Evolutionary conservation across 164 flowering plant species (phyloP), one percentile per base, ranked within the genome.

Genomic region (Houttuynia cordata): DNA sequence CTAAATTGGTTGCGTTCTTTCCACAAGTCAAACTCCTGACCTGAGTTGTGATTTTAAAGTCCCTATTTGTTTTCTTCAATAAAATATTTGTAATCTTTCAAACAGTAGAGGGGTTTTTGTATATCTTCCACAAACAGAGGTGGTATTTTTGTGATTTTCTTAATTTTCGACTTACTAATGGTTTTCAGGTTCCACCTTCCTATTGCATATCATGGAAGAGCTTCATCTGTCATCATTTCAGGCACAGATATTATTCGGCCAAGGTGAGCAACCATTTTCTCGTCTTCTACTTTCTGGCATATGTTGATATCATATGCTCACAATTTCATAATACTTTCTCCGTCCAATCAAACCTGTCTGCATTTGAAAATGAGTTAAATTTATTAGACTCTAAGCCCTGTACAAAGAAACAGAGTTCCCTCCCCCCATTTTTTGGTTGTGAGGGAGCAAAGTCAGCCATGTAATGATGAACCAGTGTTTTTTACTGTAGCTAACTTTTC

Each of bases 181-280:
- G 14, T 7, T 69, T 77, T 47, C 81, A 93, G 99, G 97, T 94
- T 80, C 71, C 84, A 81, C 67, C 83, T 94, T 67, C 96, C 99
- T 56, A 88, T 94, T 64, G 99, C 96, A 37, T 94, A 94, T 71
- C 97, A 94, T 78, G 99, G 99, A 67, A 81, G 96, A 53, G 91
- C 99, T 56, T 94, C 99, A 53, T 94, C 99, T 30, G 67, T 94
- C 65, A 89, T 94, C 57, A 73, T 88, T 56, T 94, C 97, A 65
- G 99, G 97, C 64, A 88, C 97, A 39, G 86, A 88, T 53, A 83
- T 93, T 50, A 68, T 73, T 65, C 75, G 96, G 59, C 99, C 99
- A 66, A 85, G 87, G 99, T 87, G 37, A 69, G 71, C 24, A 57
- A 51, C 42, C 19, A 8, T 20, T 18, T 34, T 57, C 21, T 15